These are phyloP conservation scores for Pezizomycotina sp. DNA, from an alignment of 2,329 filamentous ascomycete genomes.

Conservation along the genomic window DNA sequence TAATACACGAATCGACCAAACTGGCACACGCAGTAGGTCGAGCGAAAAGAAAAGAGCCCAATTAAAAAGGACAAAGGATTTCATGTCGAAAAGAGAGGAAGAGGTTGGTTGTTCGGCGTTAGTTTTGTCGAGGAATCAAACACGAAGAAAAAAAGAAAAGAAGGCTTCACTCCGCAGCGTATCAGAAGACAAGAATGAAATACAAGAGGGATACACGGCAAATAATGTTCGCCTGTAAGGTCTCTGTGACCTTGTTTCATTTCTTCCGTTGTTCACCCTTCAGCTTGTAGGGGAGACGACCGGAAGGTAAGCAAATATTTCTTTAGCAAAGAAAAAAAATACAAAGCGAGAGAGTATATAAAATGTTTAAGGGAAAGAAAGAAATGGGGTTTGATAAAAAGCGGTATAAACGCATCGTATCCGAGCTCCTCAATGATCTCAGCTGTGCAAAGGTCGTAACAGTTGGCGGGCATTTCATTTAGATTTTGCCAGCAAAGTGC, in stretches of 20 bases:
- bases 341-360: slow-evolving; percentile 5
- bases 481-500: slow-evolving; percentile 49
- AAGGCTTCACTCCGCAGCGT: not conserved
- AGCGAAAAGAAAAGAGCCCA: not conserved
- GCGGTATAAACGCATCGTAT: slow-evolving; percentile 4
- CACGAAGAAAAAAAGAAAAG: not conserved
- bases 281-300: slow-evolving; percentile 9
- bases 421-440: not conserved
- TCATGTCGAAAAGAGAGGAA: not conserved
- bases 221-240: slow-evolving; percentile 6
- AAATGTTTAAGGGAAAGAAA: slow-evolving; percentile 8
- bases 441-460: not conserved
- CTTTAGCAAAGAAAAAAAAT: slow-evolving; percentile 7
- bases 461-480: slow-evolving; percentile 1
- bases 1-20: not conserved
- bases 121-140: not conserved
- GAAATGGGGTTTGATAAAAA: slow-evolving; percentile 11
- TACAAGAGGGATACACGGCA: slow-evolving; percentile 1
- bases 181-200: slow-evolving; percentile 4
- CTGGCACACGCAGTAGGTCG: not conserved
- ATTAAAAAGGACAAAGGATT: not conserved
- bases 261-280: slow-evolving; percentile 12
- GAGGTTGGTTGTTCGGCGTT: too few relatives aligned
- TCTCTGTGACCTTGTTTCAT: slow-evolving; percentile 10
- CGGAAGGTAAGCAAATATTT: slow-evolving; percentile 9